Conservation (phyloP, 2,329 filamentous ascomycete species). For the Fusarium goolgardi region DNA sequence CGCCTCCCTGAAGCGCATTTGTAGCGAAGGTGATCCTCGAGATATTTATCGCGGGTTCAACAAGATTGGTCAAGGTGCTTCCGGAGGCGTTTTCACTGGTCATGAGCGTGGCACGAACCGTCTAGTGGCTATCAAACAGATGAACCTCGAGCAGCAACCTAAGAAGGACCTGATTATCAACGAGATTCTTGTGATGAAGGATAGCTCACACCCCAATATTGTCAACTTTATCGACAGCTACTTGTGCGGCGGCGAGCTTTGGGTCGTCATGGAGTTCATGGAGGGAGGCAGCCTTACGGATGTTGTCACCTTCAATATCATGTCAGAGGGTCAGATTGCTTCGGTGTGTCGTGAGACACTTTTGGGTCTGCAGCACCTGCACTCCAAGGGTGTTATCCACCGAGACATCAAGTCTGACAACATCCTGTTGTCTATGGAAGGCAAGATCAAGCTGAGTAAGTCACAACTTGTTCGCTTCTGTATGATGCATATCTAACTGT, state of each 20-base stretch:
- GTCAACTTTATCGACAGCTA: conserved; percentile 99
- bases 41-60: conserved; percentile 87
- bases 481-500: conserved; percentile 52
- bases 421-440: conserved; percentile 91
- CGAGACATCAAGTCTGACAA: conserved; percentile 99
- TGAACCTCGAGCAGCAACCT: conserved; percentile 98
- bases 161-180: conserved; percentile 99
- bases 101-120: conserved; percentile 86
- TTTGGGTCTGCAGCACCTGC: conserved; percentile 90
- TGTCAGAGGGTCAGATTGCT: conserved; percentile 97
- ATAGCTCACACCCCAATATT: conserved; percentile 97
- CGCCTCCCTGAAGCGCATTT: conserved; percentile 86
- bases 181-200: conserved; percentile 99
- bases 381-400: conserved; percentile 98
- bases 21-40: conserved; percentile 88
- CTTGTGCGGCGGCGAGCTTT: conserved; percentile 87
- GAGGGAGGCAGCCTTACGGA: conserved; percentile 97
- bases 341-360: conserved; percentile 95
- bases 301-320: conserved; percentile 98
- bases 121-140: conserved; percentile 98
- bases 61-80: conserved; percentile 98
- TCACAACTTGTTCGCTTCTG: conserved; percentile 31
- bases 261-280: conserved; percentile 99
- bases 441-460: conserved; percentile 97
- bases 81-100: conserved; percentile 93